A percentile compares a stretch with the other conserved stretches of the same genome.
These are phyloP conservation scores for Usnea hakonensis DNA, from an alignment of 495 filamentous ascomycete genomes.

Conservation along the genomic window DNA sequence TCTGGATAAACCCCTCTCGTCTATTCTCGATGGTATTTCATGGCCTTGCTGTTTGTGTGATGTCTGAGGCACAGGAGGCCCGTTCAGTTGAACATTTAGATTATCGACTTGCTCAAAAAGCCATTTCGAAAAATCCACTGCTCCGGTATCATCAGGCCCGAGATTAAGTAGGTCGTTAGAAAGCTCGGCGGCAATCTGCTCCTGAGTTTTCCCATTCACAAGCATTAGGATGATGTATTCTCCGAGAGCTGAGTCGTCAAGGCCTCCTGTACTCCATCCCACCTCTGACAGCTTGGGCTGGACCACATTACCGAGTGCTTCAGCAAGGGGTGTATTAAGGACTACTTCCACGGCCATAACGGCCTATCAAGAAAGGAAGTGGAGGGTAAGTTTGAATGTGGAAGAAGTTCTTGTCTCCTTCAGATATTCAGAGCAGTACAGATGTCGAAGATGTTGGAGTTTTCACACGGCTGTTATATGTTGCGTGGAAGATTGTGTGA, in stretches of 20 bases:
- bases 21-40: slow-evolving; percentile 32
- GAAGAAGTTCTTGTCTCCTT: not conserved
- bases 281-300: slow-evolving; percentile 93
- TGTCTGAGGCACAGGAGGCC: slow-evolving; percentile 26
- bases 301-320: slow-evolving; percentile 68
- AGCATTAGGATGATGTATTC: slow-evolving; percentile 98
- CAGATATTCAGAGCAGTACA: not conserved
- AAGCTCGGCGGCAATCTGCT: slow-evolving; percentile 81
- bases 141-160: slow-evolving; percentile 71
- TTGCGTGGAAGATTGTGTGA: not conserved
- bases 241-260: slow-evolving; percentile 74
- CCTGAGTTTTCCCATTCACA: slow-evolving; percentile 83
- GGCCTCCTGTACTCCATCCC: slow-evolving; percentile 75
- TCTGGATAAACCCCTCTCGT: slow-evolving; percentile 24
- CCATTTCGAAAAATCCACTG: slow-evolving; percentile 81
- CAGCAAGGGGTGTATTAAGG: slow-evolving; percentile 69
- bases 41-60: slow-evolving; percentile 27
- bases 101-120: slow-evolving; percentile 74
- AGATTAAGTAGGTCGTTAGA: slow-evolving; percentile 81
- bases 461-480: not conserved
- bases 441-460: not conserved
- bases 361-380: not conserved
- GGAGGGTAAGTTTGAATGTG: not conserved
- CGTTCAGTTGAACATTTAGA: slow-evolving; percentile 57
- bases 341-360: slow-evolving; percentile 67